Percentiles rank a stretch among this genome's conserved stretches.
Conservation (phyloP, 2,329 filamentous ascomycete species). For the Aspergillus pseudonomiae region DNA sequence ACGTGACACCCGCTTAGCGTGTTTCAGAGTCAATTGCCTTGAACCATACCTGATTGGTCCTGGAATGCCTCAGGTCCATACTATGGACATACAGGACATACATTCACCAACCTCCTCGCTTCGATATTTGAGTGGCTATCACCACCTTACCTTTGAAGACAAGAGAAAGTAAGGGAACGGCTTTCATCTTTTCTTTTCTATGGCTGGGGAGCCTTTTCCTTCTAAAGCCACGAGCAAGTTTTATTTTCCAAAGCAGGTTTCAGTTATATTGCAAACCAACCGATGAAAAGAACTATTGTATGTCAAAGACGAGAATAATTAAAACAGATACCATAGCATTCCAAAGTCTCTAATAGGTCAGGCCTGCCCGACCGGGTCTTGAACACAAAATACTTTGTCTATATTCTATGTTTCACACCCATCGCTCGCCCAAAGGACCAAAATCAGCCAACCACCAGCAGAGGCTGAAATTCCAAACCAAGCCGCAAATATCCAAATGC, state of each 20-base stretch:
- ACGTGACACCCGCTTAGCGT: slow-evolving; percentile 31
- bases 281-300: not conserved
- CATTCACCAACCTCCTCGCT: not conserved
- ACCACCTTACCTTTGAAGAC: not conserved
- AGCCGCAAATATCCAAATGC: slow-evolving; percentile 7
- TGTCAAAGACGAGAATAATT: not conserved
- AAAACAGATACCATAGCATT: not conserved
- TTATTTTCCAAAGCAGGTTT: not conserved
- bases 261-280: not conserved
- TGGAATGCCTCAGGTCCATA: slow-evolving; percentile 10
- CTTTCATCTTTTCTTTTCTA: not conserved
- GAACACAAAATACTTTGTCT: not conserved
- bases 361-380: not conserved
- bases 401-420: not conserved
- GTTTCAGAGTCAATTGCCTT: slow-evolving; percentile 32
- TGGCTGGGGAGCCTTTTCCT: not conserved
- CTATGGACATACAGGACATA: not conserved
- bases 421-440: not conserved
- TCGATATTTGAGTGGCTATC: not conserved
- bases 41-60: slow-evolving; percentile 21
- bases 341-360: not conserved
- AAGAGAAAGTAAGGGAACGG: not conserved
- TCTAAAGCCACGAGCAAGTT: not conserved
- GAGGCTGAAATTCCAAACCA: not conserved
- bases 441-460: not conserved